A percentile compares a stretch with the other conserved stretches of the same genome.
phyloP scores from a whole-genome alignment of 2,329 filamentous ascomycete genomes.

The Endothia cerciana region DNA sequence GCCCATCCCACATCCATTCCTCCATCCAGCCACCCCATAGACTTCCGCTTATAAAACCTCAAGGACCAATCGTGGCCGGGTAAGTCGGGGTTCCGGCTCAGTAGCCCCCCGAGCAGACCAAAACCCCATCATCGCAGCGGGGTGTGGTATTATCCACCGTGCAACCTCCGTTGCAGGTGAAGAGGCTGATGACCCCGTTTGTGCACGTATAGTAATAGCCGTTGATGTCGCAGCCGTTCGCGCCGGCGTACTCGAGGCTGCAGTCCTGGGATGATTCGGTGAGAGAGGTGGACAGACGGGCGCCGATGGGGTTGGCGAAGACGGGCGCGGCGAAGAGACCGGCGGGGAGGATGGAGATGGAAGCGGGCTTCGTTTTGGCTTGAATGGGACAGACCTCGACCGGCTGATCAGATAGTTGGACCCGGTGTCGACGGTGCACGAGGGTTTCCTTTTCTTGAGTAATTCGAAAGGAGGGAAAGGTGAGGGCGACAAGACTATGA shows the following conservation, averaged over 20 bases:
- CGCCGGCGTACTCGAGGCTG: too few relatives aligned
- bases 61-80: neutral
- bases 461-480: neutral
- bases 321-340: neutral
- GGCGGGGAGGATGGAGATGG: neutral
- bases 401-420: neutral
- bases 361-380: neutral
- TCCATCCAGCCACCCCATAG: neutral
- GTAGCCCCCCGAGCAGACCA: neutral
- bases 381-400: neutral
- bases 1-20: neutral
- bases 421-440: neutral
- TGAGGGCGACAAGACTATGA: neutral
- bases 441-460: neutral
- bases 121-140: neutral
- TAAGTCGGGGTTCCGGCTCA: neutral
- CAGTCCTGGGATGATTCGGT: neutral
- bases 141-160: neutral
- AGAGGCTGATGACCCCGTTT: neutral
- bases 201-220: neutral
- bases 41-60: too few relatives aligned
- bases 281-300: too few relatives aligned
- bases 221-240: neutral
- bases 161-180: slow-evolving; percentile 3
- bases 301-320: neutral